These are phyloP conservation scores for Penicillium sp. DNA, from an alignment of 2,329 filamentous ascomycete genomes.

Conservation along the genomic window DNA sequence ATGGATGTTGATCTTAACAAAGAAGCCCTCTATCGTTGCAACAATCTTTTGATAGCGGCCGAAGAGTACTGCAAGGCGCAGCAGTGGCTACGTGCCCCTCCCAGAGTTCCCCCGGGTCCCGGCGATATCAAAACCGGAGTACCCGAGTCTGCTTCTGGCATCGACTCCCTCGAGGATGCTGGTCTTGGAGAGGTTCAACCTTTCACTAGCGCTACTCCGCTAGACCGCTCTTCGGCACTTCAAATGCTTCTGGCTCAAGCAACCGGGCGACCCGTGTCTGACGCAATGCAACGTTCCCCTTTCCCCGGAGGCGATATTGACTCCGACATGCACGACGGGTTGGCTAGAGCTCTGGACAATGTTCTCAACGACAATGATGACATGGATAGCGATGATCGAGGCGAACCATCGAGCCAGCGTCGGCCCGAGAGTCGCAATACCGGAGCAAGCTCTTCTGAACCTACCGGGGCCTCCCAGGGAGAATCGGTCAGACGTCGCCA, in stretches of 20 bases:
- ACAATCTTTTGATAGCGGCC: slow-evolving; percentile 61
- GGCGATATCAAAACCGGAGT: slow-evolving; percentile 49
- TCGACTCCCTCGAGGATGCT: slow-evolving; percentile 32
- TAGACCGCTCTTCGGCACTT: slow-evolving; percentile 33
- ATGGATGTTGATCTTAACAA: slow-evolving; percentile 60
- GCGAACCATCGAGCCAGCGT: slow-evolving; percentile 24
- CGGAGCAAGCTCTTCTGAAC: slow-evolving; percentile 20
- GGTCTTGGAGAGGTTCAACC: slow-evolving; percentile 26
- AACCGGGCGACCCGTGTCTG: slow-evolving; percentile 24
- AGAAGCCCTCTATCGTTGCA: slow-evolving; percentile 81
- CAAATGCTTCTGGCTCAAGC: slow-evolving; percentile 38
- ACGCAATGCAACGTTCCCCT: slow-evolving; percentile 22
- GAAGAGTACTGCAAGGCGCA: slow-evolving; percentile 73
- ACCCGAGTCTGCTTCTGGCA: slow-evolving; percentile 28
- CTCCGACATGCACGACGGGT: slow-evolving; percentile 32
- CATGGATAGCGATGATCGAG: slow-evolving; percentile 23
- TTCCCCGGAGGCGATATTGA: slow-evolving; percentile 27
- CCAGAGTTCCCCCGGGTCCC: slow-evolving; percentile 65
- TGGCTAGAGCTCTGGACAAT: slow-evolving; percentile 46
- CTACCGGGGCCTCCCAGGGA: slow-evolving; percentile 19
- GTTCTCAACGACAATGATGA: slow-evolving; percentile 36
- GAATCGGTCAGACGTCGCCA: slow-evolving; percentile 29
- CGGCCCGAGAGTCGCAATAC: slow-evolving; percentile 13
- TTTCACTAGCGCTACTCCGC: slow-evolving; percentile 19
- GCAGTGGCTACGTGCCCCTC: slow-evolving; percentile 55